Conservation (phyloP, 2,329 filamentous ascomycete genomes). For the Neonectria neomacrospora region DNA sequence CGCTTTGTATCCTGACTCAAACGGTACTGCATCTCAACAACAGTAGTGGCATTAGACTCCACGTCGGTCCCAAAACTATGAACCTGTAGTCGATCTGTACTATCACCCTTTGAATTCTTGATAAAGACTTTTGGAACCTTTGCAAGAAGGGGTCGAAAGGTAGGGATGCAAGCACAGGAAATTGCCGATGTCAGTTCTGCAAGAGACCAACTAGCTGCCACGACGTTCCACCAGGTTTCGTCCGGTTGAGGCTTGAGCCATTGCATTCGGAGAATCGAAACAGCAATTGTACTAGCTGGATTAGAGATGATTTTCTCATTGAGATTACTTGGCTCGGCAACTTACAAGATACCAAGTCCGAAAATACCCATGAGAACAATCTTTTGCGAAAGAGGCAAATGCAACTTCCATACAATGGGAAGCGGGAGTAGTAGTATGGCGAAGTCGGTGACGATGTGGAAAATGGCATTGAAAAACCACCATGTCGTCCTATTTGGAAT, state of each 20-base stretch:
- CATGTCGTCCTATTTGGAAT: background rate
- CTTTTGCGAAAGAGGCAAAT: constrained; percentile 29
- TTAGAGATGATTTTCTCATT: fast-evolving
- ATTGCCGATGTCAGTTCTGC: constrained; percentile 31
- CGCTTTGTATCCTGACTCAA: background rate
- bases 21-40: background rate
- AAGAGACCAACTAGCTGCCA: constrained; percentile 26
- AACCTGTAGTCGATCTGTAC: background rate
- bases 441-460: constrained; percentile 34
- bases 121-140: background rate
- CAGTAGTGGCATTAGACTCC: constrained; percentile 2
- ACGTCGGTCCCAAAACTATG: background rate
- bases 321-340: fast-evolving
- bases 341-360: constrained; percentile 32
- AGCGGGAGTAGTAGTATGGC: constrained; percentile 29
- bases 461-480: constrained; percentile 10
- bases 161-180: constrained; percentile 33
- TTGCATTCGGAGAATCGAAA: constrained; percentile 28
- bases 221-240: constrained; percentile 29
- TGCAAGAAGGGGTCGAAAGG: constrained; percentile 23
- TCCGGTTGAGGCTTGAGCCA: constrained; percentile 12
- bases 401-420: constrained; percentile 28
- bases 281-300: constrained; percentile 6
- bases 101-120: background rate
- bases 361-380: constrained; percentile 23